Base-by-base conservation (phyloP, 116 monocot genomes). In the Iris pallida region DNA sequence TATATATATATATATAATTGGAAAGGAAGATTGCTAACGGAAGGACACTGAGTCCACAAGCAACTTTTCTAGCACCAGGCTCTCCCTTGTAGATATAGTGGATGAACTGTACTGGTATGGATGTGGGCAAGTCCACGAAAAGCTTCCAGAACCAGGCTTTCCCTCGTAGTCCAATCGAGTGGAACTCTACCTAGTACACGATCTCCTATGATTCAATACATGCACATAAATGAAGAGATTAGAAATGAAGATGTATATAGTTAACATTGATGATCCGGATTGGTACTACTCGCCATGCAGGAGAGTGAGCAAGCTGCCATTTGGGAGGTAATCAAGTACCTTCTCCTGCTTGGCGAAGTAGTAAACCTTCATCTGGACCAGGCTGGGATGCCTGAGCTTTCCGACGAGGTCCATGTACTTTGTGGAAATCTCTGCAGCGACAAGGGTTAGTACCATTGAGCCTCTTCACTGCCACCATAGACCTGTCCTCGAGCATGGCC, bases 281-380 rank as follows among this genome's bases (percentile, higher is more conserved):
- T 16, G 41, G 4, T 7, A 8, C n/a, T 10, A 30, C 30, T 19
- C 74, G 80, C 85, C 82, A 59, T 92, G 92, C 55, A 92, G 86
- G 48, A 76, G 47, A 17, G 76, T 56, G 63, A 77, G 77, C 57
- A 90, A 75, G 48, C 59, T 83, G 49, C 76, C 78, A 55, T 86
- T 86, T 68, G 90, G 90, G 47, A 86, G 76, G 76, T 70, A 90
- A 64, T 90, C 86, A 18, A 90, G 86, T 61, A 90, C 81, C 65
- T 86, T 90, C 79, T 85, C 90, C 73, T 90, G 82, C 46, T 79
- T 81, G 70, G 92, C 89, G 73, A 73, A 92, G 77, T 89, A 92
- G 68, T 77, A 92, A 53, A 89, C 92, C 8, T 83, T 62, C 63
- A 92, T 79, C 15, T 68, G 78, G 16, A 88, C 76, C 49, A 91